phyloP scores from a whole-genome alignment of 306 rosid genomes.

The Mimosa bimucronata region DNA sequence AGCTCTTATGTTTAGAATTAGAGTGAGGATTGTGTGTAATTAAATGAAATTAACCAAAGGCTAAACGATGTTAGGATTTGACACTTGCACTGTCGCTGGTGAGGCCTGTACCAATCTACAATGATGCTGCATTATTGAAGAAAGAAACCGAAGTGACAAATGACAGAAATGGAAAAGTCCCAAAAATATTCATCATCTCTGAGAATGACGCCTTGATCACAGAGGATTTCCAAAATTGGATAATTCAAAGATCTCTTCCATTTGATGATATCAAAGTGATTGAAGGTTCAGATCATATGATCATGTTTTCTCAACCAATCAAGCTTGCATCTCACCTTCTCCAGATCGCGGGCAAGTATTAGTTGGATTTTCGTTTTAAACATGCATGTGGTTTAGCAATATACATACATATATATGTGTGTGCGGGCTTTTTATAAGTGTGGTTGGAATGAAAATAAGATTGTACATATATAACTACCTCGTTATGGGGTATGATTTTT shows the following conservation, averaged over 20 bases:
- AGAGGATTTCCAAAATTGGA: slow-evolving; percentile 42
- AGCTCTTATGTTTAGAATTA: no score
- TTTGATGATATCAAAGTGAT: slow-evolving; percentile 39
- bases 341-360: not conserved
- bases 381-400: no score
- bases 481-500: no score
- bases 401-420: no score
- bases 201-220: slow-evolving; percentile 28
- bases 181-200: slow-evolving; percentile 38
- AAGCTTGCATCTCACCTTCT: slow-evolving; percentile 30
- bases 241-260: slow-evolving; percentile 43
- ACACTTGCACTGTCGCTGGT: slow-evolving; percentile 41
- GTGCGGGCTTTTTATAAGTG: no score
- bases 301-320: slow-evolving; percentile 44
- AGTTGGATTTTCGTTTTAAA: no score
- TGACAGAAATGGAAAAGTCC: slow-evolving; percentile 44
- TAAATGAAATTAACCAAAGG: not conserved
- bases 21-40: no score
- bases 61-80: slow-evolving; percentile 40
- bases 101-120: slow-evolving; percentile 15
- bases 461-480: no score
- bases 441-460: no score
- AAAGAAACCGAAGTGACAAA: slow-evolving; percentile 36
- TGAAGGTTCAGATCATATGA: slow-evolving; percentile 51
- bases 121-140: not conserved